Base-by-base conservation (phyloP, 495 filamentous ascomycete genomes). In the Penicillium taxi region DNA sequence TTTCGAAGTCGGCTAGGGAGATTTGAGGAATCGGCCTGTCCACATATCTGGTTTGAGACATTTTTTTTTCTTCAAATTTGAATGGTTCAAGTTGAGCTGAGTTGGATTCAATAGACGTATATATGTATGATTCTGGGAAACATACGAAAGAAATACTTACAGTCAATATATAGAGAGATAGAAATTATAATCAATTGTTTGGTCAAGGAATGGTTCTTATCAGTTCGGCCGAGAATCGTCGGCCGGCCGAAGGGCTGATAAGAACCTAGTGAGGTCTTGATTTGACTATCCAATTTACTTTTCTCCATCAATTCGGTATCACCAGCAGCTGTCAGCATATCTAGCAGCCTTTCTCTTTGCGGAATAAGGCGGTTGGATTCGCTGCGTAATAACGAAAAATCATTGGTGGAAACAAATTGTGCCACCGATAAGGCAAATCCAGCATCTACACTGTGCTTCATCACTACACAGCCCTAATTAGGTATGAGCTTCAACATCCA, bases 21-120 rank as follows among this genome's bases (percentile, higher is more conserved):
- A 82, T 78, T 23, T 63, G 65, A 12, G 74, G 75, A 42, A 81
- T 75, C 2, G 47, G 50, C 7, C 74, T 66, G 32, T 63, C 49
- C 25, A 61, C 48, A 34, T 73, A 70, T 42, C 55, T 56, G 24
- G 70, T 72, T 39, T 55, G 31, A 26, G 35, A 16, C 45, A 52
- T 49, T 4, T 17, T 30, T 19, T 20, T 26, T 26, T n/a, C 3
- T 41, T 4, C 6, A 25, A 12, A 5, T 29, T 22, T 35, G 18
- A 14, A 14, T 17, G 28, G 16, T 9, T 11, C 5, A 6, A 4
- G 18, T 17, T 11, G 29, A 17, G 11, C 0, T 9, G 11, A 15
- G 1, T 32, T 19, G 14, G 12, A 2, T 6, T 5, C 5, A 6
- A 17, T 15, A 11, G 14, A 13, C 16, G 29, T 15, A 4, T 18